Evolutionary conservation across 164 flowering plant species (phyloP), one percentile per base, ranked within the genome.

Genomic region (Malania oleifera): DNA sequence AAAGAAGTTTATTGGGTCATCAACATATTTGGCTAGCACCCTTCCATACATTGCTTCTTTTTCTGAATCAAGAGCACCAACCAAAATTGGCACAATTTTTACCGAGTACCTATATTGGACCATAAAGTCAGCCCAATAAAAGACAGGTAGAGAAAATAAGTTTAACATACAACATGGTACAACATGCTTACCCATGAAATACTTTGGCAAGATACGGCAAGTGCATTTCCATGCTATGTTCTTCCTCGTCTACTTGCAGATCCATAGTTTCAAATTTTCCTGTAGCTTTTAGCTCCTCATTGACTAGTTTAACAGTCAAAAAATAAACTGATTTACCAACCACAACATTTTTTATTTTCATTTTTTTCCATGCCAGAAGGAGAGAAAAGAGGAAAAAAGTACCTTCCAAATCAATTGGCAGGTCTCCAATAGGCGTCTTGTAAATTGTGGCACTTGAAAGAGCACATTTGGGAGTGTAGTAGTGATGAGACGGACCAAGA

Each of bases 161-260:
- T n/a, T n/a, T n/a, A n/a, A n/a, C n/a, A n/a, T n/a, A n/a, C n/a
- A n/a, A n/a, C n/a, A n/a, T n/a, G n/a, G n/a, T n/a, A n/a, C n/a
- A n/a, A n/a, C n/a, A n/a, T n/a, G 28, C 46, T 64, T 79, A 91
- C 99, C 99, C 99, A 31, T 91, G 78, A 75, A 91, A 89, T 40
- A 95, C 78, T 82, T 85, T 88, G 51, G 89, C 97, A 70, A 95
- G 88, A 70, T 90, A 95, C 31, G 99, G 99, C 68, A 95, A 76
- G 70, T 95, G 99, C 99, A 95, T 95, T 72, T 95, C 99, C 97
- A 95, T 95, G 84, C 99, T 95, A 62, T 95, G 99, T 71, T 95
- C 99, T 48, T 95, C 96, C 77, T 95, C 99, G 65, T 95, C 99
- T 37, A 95, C 91, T 18, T 64, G 83, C 57, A 87, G 74, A 76